Base-by-base conservation (phyloP, 176 grass and related monocot genomes). In the Pharus latifolius region DNA sequence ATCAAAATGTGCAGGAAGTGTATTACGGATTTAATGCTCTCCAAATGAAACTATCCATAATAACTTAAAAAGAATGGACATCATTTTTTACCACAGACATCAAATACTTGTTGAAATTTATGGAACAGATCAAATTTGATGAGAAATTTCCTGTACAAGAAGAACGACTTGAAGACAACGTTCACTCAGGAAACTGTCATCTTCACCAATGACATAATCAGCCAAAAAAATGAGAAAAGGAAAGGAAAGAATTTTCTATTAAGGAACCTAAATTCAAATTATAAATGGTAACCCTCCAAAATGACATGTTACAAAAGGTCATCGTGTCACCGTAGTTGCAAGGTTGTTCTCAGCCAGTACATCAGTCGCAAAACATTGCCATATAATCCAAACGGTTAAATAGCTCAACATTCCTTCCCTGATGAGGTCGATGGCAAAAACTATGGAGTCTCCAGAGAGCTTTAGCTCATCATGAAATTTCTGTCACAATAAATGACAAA, bases 391-490 rank as follows among this genome's bases (percentile, higher is more conserved):
- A 25, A 65, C 6, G n/a, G n/a, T n/a, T n/a, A n/a, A n/a, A n/a
- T n/a, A 54, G 59, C 40, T 65, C 49, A 55, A 58, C 46, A 15
- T 20, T 43, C 16, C 34, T 56, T 38, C 16, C 9, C 40, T 48
- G 18, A 73, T 73, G 60, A 57, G 73, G 35, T 49, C n/a, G 17
- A 57, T 13, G 50, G 48, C 38, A 56, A 49, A 47, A 80, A 38
- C 37, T 57, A 18, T 19, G 0, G 10, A 7, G 7, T 56, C 31
- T 57, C 6, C 20, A 15, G 13, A 58, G 61, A n/a, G 22, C 40
- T 57, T 35, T 81, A 43, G 12, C 60, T 73, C 62, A 11, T 11
- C 33, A 22, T 22, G 48, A 64, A 73, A 28, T 48, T 74, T 22
- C 59, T 22, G 19, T 16, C 25, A 12, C 34, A 53, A 63, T 44